phyloP scores from a whole-genome alignment of 2,329 filamentous ascomycete genomes.

The Epichloe sylvatica region DNA sequence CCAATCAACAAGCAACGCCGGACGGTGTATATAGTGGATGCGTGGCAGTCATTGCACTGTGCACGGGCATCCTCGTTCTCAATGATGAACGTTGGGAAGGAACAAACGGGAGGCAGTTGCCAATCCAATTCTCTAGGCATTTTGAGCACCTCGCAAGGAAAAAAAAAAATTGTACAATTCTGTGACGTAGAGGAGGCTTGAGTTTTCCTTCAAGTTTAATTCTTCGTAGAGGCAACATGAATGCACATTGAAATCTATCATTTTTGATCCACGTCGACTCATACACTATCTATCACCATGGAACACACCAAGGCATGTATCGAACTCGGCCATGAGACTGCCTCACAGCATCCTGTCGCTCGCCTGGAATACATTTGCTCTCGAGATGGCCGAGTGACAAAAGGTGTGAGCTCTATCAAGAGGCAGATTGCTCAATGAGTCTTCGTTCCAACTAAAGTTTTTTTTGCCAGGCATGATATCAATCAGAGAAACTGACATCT shows the following conservation, averaged over 20 bases:
- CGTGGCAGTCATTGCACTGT: neutral
- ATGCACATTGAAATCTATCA: neutral
- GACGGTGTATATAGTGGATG: neutral
- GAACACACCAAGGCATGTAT: neutral
- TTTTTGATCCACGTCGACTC: neutral
- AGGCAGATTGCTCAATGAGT: neutral
- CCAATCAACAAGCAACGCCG: neutral
- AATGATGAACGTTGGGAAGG: neutral
- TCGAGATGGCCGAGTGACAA: neutral
- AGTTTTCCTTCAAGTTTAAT: no score
- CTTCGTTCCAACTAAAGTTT: constrained; percentile 1
- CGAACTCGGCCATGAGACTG: neutral
- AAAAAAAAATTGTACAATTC: neutral
- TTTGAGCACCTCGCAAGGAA: neutral
- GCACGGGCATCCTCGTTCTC: neutral
- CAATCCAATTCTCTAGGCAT: neutral
- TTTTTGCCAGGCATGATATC: constrained; percentile 14
- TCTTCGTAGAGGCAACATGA: neutral
- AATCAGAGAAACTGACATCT: constrained; percentile 17
- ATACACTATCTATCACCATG: constrained; percentile 1
- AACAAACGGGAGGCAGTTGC: neutral
- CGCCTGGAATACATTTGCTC: constrained; percentile 4
- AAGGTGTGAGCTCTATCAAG: neutral
- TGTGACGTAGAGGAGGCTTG: neutral
- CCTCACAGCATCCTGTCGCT: neutral